Evolutionary conservation across 2,329 filamentous ascomycete species (phyloP).

Genomic region (Alternaria ethzedia): DNA sequence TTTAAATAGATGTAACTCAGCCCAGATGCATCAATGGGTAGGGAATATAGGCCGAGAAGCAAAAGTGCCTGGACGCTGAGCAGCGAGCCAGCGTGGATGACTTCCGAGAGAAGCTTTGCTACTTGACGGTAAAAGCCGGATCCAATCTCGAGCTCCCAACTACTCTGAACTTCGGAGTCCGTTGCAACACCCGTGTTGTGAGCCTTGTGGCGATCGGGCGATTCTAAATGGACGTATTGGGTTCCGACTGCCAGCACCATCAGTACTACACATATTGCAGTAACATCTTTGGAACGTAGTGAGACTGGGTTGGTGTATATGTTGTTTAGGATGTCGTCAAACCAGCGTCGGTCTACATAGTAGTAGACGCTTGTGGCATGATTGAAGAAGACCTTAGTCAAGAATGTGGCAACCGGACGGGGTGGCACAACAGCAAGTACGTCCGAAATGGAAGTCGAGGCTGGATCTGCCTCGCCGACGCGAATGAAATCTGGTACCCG

Average conservation of each 20-base stretch:
- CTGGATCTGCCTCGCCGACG: conserved; percentile 14
- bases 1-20: conserved; percentile 65
- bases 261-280: conserved; percentile 46
- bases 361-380: conserved; percentile 54
- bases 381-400: conserved; percentile 53
- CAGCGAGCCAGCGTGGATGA: conserved; percentile 63
- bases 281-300: conserved; percentile 10
- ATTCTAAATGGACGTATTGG: conserved; percentile 42
- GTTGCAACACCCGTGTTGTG: background rate
- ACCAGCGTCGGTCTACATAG: conserved; percentile 52
- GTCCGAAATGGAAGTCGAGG: conserved; percentile 10
- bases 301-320: conserved; percentile 10
- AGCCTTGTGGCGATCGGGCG: conserved; percentile 2
- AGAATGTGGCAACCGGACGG: conserved; percentile 44
- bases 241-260: conserved; percentile 54
- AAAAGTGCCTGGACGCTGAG: conserved; percentile 65
- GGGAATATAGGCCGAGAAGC: conserved; percentile 62
- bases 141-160: conserved; percentile 15
- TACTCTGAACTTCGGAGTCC: background rate
- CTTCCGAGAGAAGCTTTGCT: conserved; percentile 61
- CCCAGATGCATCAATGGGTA: conserved; percentile 63
- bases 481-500: conserved; percentile 15
- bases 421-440: conserved; percentile 12
- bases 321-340: conserved; percentile 48
- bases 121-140: conserved; percentile 58